phyloP scores from a whole-genome alignment of 495 filamentous ascomycete species.

The Opeltia flavorubescens region DNA sequence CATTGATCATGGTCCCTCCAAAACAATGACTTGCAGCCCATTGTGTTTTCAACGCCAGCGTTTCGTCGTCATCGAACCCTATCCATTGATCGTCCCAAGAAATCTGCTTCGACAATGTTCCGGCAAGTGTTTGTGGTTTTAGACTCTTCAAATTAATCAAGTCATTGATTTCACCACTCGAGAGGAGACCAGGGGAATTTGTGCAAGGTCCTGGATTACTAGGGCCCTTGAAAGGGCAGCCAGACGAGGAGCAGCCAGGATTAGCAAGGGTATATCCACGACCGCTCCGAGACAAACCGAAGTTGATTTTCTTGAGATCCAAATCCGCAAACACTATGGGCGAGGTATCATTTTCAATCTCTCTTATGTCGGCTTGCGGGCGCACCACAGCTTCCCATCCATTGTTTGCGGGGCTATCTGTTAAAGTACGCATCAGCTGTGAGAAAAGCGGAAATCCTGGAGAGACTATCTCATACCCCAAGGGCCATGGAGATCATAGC shows the following conservation, averaged over 20 bases:
- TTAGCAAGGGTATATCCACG: background rate
- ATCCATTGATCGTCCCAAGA: background rate
- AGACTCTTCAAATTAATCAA: background rate
- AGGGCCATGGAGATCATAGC: slow-evolving; percentile 17
- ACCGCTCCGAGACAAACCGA: background rate
- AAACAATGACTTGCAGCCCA: background rate
- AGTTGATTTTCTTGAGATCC: background rate
- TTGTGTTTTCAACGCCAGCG: background rate
- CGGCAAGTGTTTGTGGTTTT: background rate
- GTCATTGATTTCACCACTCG: background rate
- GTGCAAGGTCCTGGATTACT: background rate
- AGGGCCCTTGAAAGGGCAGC: background rate
- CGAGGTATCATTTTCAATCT: background rate
- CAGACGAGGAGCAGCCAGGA: background rate
- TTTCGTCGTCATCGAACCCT: background rate
- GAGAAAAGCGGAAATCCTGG: no score
- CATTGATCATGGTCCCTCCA: background rate
- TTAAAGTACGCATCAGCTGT: no score
- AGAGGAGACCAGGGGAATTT: background rate
- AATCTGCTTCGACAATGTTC: background rate
- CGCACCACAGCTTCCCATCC: background rate
- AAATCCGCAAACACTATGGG: background rate
- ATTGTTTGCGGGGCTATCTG: no score
- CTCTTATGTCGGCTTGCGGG: background rate
- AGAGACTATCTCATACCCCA: no score